phyloP scores from a whole-genome alignment of 306 rosid genomes.

The Quillaja saponaria region DNA sequence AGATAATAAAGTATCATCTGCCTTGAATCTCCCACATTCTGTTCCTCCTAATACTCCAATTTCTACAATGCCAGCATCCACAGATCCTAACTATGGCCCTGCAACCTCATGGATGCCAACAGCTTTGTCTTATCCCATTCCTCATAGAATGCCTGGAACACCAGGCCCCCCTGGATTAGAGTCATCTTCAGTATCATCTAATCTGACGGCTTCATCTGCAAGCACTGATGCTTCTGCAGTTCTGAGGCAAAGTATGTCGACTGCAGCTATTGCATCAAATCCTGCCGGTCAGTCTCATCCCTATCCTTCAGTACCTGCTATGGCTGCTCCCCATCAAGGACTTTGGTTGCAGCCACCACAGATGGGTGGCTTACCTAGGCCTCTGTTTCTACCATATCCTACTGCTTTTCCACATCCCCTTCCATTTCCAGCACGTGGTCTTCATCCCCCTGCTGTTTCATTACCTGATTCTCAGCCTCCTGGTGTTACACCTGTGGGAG shows the following conservation, averaged over 20 bases:
- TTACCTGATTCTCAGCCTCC: slow-evolving; percentile 91
- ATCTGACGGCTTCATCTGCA: slow-evolving; percentile 35
- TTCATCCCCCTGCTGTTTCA: slow-evolving; percentile 63
- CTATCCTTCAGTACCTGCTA: slow-evolving; percentile 58
- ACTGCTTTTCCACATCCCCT: slow-evolving; percentile 66
- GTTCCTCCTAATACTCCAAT: slow-evolving; percentile 42
- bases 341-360: slow-evolving; percentile 80
- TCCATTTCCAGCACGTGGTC: slow-evolving; percentile 66
- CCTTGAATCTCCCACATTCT: slow-evolving; percentile 46
- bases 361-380: slow-evolving; percentile 63
- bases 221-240: slow-evolving; percentile 49
- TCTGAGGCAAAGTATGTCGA: slow-evolving; percentile 57
- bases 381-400: slow-evolving; percentile 66
- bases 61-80: slow-evolving; percentile 37
- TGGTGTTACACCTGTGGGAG: slow-evolving; percentile 75
- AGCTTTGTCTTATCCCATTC: slow-evolving; percentile 44
- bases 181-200: slow-evolving; percentile 45
- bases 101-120: slow-evolving; percentile 55
- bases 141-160: slow-evolving; percentile 50
- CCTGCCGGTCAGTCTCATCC: slow-evolving; percentile 50
- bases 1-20: slow-evolving; percentile 47
- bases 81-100: slow-evolving; percentile 52
- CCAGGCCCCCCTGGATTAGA: slow-evolving; percentile 75
- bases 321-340: slow-evolving; percentile 69
- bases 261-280: slow-evolving; percentile 38